Evolutionary conservation across 495 filamentous ascomycete species (phyloP).

Genomic region (Penicillium verhagenii): DNA sequence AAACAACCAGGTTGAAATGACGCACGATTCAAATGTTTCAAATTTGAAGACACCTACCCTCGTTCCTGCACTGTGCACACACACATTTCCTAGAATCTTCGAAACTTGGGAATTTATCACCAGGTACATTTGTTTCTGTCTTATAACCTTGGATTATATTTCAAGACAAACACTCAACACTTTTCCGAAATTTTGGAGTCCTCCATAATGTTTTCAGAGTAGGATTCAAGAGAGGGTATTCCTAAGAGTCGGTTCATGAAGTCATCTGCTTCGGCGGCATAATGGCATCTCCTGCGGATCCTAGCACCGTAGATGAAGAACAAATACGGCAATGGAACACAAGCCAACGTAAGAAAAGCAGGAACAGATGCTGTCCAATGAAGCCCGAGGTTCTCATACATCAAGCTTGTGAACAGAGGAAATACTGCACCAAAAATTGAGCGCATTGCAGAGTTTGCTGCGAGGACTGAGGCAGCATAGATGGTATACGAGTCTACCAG

Average conservation of each 20-base stretch:
- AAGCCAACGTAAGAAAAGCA: slow-evolving; percentile 64
- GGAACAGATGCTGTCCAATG: slow-evolving; percentile 39
- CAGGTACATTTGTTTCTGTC: too few relatives aligned
- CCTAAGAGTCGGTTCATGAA: background rate
- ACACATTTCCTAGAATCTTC: too few relatives aligned
- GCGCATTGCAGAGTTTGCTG: background rate
- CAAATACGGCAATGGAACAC: slow-evolving; percentile 66
- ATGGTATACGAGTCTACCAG: background rate
- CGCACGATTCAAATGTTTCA: too few relatives aligned
- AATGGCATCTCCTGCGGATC: slow-evolving; percentile 64
- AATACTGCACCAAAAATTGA: background rate
- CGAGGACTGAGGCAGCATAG: background rate
- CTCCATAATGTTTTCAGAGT: too few relatives aligned
- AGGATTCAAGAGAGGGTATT: too few relatives aligned
- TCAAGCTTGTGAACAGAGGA: background rate
- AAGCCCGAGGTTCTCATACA: background rate
- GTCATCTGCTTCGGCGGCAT: slow-evolving; percentile 56
- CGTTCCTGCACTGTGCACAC: too few relatives aligned
- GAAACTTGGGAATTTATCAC: too few relatives aligned
- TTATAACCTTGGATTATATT: too few relatives aligned
- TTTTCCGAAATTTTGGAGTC: too few relatives aligned
- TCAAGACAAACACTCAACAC: too few relatives aligned
- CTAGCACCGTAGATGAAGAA: slow-evolving; percentile 62
- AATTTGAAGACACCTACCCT: too few relatives aligned
- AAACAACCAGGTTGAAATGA: too few relatives aligned